These are phyloP conservation scores for Termitomyces sp. DNA, from an alignment of 768 basidiomycete species.

Conservation along the genomic window DNA sequence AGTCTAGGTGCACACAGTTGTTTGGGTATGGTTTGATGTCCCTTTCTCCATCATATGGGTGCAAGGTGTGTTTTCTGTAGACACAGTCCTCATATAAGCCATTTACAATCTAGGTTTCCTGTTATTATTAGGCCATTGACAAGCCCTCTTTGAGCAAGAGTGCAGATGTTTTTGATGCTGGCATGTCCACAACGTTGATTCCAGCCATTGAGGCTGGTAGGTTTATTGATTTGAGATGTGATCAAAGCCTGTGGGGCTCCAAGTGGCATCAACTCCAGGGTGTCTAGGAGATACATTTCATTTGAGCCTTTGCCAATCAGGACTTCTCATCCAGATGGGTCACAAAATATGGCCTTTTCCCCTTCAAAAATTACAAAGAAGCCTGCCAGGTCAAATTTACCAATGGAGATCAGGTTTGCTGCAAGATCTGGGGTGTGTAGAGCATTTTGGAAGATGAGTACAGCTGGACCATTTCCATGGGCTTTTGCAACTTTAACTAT, in stretches of 20 bases:
- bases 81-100: neutral
- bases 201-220: no score
- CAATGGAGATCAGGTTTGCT: neutral
- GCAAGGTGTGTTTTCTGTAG: neutral
- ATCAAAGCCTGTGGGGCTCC: no score
- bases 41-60: neutral
- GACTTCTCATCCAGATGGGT: neutral
- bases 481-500: no score
- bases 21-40: neutral
- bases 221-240: no score
- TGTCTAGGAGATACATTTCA: no score
- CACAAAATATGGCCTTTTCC: neutral
- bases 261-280: no score
- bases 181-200: neutral
- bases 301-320: no score
- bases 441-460: no score
- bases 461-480: no score
- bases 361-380: neutral
- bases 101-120: neutral
- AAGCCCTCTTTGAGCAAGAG: no score
- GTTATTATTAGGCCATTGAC: neutral
- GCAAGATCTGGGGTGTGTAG: neutral
- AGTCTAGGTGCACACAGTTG: neutral
- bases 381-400: neutral
- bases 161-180: no score